Base-by-base conservation (phyloP, 73 alveolate species). In the Paramecium octaurelia region DNA sequence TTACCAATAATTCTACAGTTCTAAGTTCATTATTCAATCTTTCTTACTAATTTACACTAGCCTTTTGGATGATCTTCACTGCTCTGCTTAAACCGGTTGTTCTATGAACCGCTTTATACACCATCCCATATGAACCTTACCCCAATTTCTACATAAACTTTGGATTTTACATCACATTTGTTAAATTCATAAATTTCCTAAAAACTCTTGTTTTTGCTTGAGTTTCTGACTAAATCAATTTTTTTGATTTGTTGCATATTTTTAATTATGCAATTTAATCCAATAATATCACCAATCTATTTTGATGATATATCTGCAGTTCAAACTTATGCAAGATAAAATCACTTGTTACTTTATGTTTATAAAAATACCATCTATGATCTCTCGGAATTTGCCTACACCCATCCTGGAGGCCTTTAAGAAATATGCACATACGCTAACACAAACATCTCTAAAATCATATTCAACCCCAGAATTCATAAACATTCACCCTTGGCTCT, bases 1-100 rank as follows among this genome's bases (percentile, higher is more conserved):
- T 54, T 64, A 64, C 84, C 46, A 64, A 64, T 64, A 64, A 64
- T 64, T 64, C 84, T 34, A 64, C 84, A 64, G 84, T 64, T 64
- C 84, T 27, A 27, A 64, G 84, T 64, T 64, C 84, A 64, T 64
- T 64, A 31, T 27, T 31, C 46, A 64, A 34, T 64, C 84, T 64
- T 64, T 64, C 84, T 34, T 64, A 31, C 84, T 64, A 64, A 27
- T 64, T 64, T 27, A 64, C 46, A 64, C 84, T 64, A 3, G 84
- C 31, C 46, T 64, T 64, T 16, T 64, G 50, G 29, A 64, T 64
- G 24, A 64, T 64, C 84, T 64, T 64, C 16, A 64, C 84, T 64
- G 84, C 84, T n/a, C 84, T 64, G 31, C 46, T 31, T 64, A 64
- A 64, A 27, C 84, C 84, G 10, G 84, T 64, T 24, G 23, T 50